Base-by-base conservation (phyloP, 257 asterid genomes). In the Haberlea rhodopensis region DNA sequence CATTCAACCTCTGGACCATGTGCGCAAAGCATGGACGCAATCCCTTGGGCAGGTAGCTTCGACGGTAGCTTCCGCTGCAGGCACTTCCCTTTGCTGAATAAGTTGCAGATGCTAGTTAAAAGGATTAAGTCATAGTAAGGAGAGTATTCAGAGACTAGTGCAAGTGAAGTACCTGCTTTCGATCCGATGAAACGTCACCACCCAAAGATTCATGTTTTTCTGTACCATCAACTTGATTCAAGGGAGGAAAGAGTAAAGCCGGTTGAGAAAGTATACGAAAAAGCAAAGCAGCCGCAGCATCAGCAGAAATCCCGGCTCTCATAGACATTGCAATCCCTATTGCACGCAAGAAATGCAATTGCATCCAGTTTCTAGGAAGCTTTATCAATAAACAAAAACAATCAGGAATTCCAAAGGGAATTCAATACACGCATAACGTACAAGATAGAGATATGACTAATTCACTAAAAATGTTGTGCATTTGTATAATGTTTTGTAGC, bases 291-390 rank as follows among this genome's bases (percentile, higher is more conserved):
- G 97, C 99, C 24, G 99, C 99, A 61, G 97, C 78, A 81, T 90
- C 99, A 28, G 99, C 97, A 58, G 99, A 90, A 71, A 94, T 83
- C 51, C 97, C 99, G 62, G 87, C 90, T 80, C 99, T 85, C 97
- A 94, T 90, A 68, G 99, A 94, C 97, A 94, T 94, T 21, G 97
- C 99, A 62, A 85, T 81, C 55, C 99, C 99, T 60, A 94, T 94
- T 45, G 97, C 99, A 66, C 95, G 96, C 77, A 94, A 79, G 71
- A 94, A 94, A 81, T 94, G 99, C 85, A 94, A 82, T 74, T 94
- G 97, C 99, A 94, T 87, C 99, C 99, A 94, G 55, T 92, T 92
- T 77, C 97, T 80, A 28, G 99, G 97, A 61, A 92, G 97, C 97
- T 92, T 76, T 85, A 87, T 21, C 58, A 68, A 71, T 16, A 65